phyloP scores from a whole-genome alignment of 2,329 filamentous ascomycete genomes.

The Fusarium concolor region DNA sequence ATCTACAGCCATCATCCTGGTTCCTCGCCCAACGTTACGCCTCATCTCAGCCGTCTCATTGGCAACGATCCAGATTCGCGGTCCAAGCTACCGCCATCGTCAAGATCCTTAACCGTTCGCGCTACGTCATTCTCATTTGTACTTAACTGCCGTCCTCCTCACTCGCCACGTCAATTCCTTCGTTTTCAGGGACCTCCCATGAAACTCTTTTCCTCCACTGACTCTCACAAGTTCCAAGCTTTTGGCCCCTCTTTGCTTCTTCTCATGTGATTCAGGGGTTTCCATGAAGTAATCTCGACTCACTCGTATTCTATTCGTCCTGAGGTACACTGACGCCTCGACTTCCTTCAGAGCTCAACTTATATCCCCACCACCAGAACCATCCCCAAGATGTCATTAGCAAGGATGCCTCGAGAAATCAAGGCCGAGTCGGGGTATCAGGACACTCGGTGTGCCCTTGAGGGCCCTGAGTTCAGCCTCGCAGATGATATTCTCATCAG shows the following conservation, averaged over 20 bases:
- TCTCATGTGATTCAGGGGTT: slow-evolving; percentile 15
- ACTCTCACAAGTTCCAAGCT: slow-evolving; percentile 36
- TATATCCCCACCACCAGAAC: slow-evolving; percentile 35
- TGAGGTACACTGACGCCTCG: slow-evolving; percentile 16
- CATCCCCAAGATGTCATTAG: slow-evolving; percentile 40
- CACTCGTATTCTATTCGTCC: slow-evolving; percentile 4
- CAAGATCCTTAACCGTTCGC: slow-evolving; percentile 27
- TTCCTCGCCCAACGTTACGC: slow-evolving; percentile 12
- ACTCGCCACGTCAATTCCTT: slow-evolving; percentile 40
- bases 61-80: slow-evolving; percentile 34
- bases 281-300: slow-evolving; percentile 20
- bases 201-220: slow-evolving; percentile 31
- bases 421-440: slow-evolving; percentile 33
- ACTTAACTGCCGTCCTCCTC: slow-evolving; percentile 30
- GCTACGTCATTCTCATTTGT: slow-evolving; percentile 40
- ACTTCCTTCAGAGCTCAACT: slow-evolving; percentile 26
- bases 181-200: slow-evolving; percentile 43
- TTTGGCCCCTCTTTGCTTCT: slow-evolving; percentile 27
- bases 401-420: slow-evolving; percentile 39
- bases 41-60: slow-evolving; percentile 35
- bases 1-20: slow-evolving; percentile 46
- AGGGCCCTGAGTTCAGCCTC: slow-evolving; percentile 24
- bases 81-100: slow-evolving; percentile 33
- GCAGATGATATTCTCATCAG: not conserved
- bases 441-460: slow-evolving; percentile 12